Base-by-base conservation (phyloP, 2,329 filamentous ascomycete genomes). In the Fusarium equiseti region DNA sequence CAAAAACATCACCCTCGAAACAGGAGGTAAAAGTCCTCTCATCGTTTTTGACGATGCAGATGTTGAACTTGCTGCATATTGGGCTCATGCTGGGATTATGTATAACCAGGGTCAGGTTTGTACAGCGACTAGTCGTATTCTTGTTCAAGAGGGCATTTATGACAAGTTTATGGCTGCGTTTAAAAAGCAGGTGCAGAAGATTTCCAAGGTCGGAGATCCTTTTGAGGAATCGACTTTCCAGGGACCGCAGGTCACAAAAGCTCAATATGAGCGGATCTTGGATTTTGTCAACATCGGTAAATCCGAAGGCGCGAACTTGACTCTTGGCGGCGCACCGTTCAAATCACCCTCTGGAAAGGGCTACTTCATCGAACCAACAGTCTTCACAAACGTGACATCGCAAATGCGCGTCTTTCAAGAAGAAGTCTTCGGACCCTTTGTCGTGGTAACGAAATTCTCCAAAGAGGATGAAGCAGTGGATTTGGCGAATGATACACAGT, bases 171-270 rank as follows among this genome's bases (percentile, higher is more conserved):
- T 93, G 51, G 63, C 38, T 15, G 67, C 68, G 3, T 71, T 71
- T 20, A 43, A 44, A 15, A 35, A 43, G 0, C 63, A 71, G 22
- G 68, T 71, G 4, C 67, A 71, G 42, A 55, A 65, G 22, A 86
- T 87, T 35, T 90, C 86, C 72, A 87, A 89, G 54, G 85, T 93
- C 15, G 92, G 92, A 58, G 88, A 93, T 75, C 91, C 91, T 0
- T 94, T 93, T 78, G 84, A 86, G 8, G 87, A 91, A 70, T 83
- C 83, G 40, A 93, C 91, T 1, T 92, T 90, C 82, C 91, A 94
- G 76, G 92, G 92, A 1, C 92, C 92, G 0, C 91, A 93, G 75
- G 88, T 93, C 48, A 91, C 90, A 8, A 90, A 90, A 77, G 79
- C 83, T 10, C 92, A 94, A 76, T 92, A 91, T 73, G 90, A 94